Evolutionary conservation across 2,329 filamentous ascomycete genomes (phyloP).

Genomic region (Chrysoporthe puriensis): DNA sequence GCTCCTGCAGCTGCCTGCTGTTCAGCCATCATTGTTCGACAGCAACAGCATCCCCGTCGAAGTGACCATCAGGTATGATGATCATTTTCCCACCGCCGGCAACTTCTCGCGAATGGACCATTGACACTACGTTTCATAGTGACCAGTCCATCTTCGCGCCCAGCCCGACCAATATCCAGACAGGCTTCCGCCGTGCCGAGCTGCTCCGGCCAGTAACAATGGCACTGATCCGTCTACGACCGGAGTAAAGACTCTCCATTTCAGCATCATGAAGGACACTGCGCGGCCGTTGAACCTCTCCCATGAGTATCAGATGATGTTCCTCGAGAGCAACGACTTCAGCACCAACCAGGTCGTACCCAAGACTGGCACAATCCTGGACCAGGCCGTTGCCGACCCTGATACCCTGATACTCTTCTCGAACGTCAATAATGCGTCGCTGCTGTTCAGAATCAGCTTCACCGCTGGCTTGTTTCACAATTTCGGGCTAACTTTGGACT

Average conservation of each 20-base stretch:
- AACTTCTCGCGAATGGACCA: background rate
- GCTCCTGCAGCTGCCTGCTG: conserved; percentile 52
- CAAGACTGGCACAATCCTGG: conserved; percentile 58
- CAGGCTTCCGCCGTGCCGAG: conserved; percentile 64
- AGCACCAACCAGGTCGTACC: conserved; percentile 57
- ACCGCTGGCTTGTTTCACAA: conserved; percentile 60
- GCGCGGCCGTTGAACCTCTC: conserved; percentile 58
- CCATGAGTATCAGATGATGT: conserved; percentile 64
- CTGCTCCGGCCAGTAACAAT: conserved; percentile 54
- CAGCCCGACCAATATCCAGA: conserved; percentile 52
- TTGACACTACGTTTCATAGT: conserved; percentile 19
- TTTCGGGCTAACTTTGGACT: conserved; percentile 63
- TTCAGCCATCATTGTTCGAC: conserved; percentile 50
- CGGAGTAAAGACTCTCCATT: conserved; percentile 65
- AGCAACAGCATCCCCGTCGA: conserved; percentile 49
- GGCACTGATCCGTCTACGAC: conserved; percentile 54
- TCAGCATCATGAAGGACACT: conserved; percentile 58
- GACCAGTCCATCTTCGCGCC: conserved; percentile 64
- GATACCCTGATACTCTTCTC: conserved; percentile 51
- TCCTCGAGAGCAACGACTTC: conserved; percentile 51
- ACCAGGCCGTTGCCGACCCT: conserved; percentile 39
- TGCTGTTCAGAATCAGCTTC: conserved; percentile 57
- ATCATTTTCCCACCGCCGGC: background rate
- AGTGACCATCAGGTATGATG: conserved; percentile 52
- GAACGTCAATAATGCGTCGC: conserved; percentile 49